These are phyloP conservation scores for Camelina hispida DNA, from an alignment of 345 rosid species.

Conservation along the genomic window DNA sequence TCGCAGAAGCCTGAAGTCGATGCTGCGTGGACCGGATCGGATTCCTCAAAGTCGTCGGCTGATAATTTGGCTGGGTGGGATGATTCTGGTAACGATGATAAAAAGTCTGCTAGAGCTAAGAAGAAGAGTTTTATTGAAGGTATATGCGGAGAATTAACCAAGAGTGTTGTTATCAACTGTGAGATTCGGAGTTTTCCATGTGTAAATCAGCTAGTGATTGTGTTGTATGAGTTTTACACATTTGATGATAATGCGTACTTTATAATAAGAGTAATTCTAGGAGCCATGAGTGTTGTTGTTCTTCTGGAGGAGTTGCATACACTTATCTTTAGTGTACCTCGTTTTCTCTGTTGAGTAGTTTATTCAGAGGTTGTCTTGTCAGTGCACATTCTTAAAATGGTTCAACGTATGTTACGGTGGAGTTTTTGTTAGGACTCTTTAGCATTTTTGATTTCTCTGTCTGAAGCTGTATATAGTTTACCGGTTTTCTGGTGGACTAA, in stretches of 20 bases:
- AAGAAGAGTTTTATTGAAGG: conserved; percentile 70
- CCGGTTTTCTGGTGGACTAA: conserved; percentile 54
- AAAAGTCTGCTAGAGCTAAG: conserved; percentile 45
- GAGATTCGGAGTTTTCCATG: conserved; percentile 28
- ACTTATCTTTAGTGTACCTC: background rate
- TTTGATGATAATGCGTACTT: background rate
- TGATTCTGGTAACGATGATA: conserved; percentile 51
- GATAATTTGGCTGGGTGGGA: conserved; percentile 79
- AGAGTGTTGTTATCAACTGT: background rate
- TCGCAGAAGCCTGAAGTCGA: conserved; percentile 42
- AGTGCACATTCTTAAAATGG: background rate
- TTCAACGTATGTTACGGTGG: conserved; percentile 13
- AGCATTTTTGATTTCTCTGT: conserved; percentile 13
- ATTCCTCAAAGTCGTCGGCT: conserved; percentile 35
- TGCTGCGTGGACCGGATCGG: conserved; percentile 48
- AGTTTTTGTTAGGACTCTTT: conserved; percentile 4
- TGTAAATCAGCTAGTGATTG: background rate
- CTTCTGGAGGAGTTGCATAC: background rate
- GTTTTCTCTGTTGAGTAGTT: no score
- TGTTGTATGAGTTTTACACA: background rate
- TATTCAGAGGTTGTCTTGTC: background rate
- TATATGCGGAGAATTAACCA: conserved; percentile 37
- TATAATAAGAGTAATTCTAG: background rate
- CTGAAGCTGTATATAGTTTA: conserved; percentile 29
- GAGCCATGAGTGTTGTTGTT: conserved; percentile 1